A percentile compares a stretch with the other conserved stretches of the same genome.
Conservation (phyloP, 495 filamentous ascomycete species). For the Hypoxylon trugodes region DNA sequence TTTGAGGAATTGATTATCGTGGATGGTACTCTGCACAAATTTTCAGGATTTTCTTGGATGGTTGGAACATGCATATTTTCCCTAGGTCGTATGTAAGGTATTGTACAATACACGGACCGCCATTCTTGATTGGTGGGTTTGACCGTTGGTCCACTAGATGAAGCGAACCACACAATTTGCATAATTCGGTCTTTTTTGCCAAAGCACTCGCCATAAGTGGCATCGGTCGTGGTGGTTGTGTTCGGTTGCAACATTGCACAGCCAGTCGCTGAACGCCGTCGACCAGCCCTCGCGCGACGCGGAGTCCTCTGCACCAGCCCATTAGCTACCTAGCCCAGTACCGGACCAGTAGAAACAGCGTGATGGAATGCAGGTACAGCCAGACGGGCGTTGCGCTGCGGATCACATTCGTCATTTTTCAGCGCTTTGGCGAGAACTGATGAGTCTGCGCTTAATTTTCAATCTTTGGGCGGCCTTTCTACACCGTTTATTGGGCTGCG, state of each 20-base stretch:
- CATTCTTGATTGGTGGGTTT: slow-evolving; percentile 45
- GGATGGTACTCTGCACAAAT: slow-evolving; percentile 39
- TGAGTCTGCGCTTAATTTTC: slow-evolving; percentile 25
- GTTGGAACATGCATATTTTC: slow-evolving; percentile 44
- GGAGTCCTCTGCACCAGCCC: slow-evolving; percentile 36
- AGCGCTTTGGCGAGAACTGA: slow-evolving; percentile 40
- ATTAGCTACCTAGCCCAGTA: too few species aligned
- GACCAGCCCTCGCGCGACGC: slow-evolving; percentile 43
- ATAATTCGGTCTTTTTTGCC: slow-evolving; percentile 42
- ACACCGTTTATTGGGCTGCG: slow-evolving; percentile 24
- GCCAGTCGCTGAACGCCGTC: slow-evolving; percentile 44
- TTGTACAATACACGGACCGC: slow-evolving; percentile 30
- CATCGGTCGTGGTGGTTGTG: slow-evolving; percentile 25
- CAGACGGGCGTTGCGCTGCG: slow-evolving; percentile 34
- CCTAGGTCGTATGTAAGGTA: slow-evolving; percentile 35
- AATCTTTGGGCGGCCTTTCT: slow-evolving; percentile 17
- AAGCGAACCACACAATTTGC: slow-evolving; percentile 48
- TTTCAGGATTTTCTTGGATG: slow-evolving; percentile 36
- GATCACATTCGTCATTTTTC: slow-evolving; percentile 38
- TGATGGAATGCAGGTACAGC: slow-evolving; percentile 42
- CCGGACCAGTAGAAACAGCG: slow-evolving; percentile 35
- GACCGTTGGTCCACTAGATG: slow-evolving; percentile 41
- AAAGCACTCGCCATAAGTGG: slow-evolving; percentile 26
- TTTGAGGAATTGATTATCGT: slow-evolving; percentile 34
- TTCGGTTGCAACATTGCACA: slow-evolving; percentile 49